Conservation (phyloP, 495 filamentous ascomycete species). For the Penicillium paxilli region DNA sequence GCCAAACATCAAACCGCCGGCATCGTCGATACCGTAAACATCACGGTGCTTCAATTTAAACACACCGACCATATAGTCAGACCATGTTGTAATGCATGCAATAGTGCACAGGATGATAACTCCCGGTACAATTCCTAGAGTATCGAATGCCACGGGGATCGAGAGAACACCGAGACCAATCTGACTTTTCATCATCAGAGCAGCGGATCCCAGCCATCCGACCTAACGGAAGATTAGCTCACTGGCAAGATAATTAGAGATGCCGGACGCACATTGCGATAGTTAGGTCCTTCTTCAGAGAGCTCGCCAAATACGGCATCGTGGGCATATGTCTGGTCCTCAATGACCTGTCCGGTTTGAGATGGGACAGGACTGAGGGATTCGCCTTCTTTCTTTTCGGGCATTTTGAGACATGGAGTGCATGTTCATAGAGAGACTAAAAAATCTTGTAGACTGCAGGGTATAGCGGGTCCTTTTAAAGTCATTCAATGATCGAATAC, state of each 20-base stretch:
- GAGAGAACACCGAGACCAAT: constrained; percentile 65
- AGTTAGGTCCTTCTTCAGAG: constrained; percentile 18
- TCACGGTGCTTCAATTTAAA: constrained; percentile 68
- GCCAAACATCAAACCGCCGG: constrained; percentile 63
- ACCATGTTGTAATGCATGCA: constrained; percentile 69
- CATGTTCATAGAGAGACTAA: neutral
- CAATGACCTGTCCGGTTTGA: constrained; percentile 4
- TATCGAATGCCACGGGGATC: constrained; percentile 59
- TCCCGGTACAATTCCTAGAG: constrained; percentile 57
- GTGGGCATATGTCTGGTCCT: constrained; percentile 3
- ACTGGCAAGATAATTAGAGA: neutral
- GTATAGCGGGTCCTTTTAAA: neutral
- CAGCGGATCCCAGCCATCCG: constrained; percentile 34
- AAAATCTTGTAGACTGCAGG: neutral
- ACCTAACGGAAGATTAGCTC: constrained; percentile 23
- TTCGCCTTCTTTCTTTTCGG: constrained; percentile 9
- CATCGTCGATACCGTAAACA: constrained; percentile 69
- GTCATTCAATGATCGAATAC: neutral
- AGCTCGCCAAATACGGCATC: constrained; percentile 25
- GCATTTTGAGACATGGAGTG: constrained; percentile 10
- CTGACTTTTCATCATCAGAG: constrained; percentile 44
- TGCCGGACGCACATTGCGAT: constrained; percentile 16
- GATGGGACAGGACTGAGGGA: constrained; percentile 1
- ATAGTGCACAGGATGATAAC: constrained; percentile 53
- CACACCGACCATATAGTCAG: constrained; percentile 69